Base-by-base conservation (phyloP, 2,329 filamentous ascomycete species). In the Aspergillus calidoustus region DNA sequence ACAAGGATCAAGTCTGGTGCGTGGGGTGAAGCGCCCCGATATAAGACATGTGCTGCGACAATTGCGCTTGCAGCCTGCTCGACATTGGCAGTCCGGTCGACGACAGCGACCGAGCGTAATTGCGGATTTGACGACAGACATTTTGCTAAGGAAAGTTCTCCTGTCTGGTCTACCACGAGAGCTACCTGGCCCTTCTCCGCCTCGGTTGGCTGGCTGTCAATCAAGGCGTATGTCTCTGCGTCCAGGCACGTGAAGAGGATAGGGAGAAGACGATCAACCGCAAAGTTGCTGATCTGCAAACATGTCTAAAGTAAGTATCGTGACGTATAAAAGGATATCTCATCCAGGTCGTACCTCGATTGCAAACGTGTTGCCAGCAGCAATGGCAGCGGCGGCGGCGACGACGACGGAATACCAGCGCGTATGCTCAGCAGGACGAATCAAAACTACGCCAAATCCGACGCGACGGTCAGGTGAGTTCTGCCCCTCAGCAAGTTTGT, bases 81-180 rank as follows among this genome's bases (percentile, higher is more conserved):
- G 9, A 55, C 53, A 43, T 55, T 46, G 5, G 53, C 53, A n/a
- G 53, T 55, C 8, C 53, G 53, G 43, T 55, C 53, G 13, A 55
- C 41, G 7, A 55, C 15, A 13, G 53, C 53, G 44, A 55, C 47
- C 2, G 41, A 55, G 9, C 53, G 43, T 7, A 46, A 30, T 19
- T 47, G 25, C 22, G 53, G 41, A 7, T 17, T 19, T 47, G 53
- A 55, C 2, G 41, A 19, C 4, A 47, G 22, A 30, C 53, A 25
- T 2, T 47, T 47, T 34, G 31, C 4, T 34, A 34, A 8, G 11
- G 41, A 28, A 15, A 23, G 48, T 15, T 50, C 48, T 28, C 53
- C 53, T 13, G 53, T 55, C 41, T 55, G 53, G 19, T 55, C 41
- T n/a, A 55, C 28, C 17, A 55, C n/a, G 5, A 54, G 34, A 23